These are phyloP conservation scores for Zygoascus tannicola DNA, from an alignment of 805 yeast species.

Conservation along the genomic window DNA sequence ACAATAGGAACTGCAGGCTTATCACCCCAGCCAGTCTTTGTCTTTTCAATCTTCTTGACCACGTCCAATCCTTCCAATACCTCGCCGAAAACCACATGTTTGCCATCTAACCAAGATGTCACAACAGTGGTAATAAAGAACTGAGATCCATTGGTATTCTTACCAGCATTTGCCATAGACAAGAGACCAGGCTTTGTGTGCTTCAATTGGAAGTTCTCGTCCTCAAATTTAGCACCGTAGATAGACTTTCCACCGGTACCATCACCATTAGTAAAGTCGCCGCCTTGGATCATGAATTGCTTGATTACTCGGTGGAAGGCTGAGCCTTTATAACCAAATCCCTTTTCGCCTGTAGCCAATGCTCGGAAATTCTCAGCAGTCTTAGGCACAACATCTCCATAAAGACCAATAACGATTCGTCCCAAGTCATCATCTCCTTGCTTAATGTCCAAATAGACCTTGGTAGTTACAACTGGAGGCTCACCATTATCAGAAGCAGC, in stretches of 20 bases:
- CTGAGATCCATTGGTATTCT: constrained; percentile 75
- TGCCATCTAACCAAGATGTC: constrained; percentile 87
- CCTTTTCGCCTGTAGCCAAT: constrained; percentile 64
- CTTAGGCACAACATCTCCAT: constrained; percentile 77
- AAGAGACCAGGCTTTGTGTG: constrained; percentile 55
- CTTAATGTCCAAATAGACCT: constrained; percentile 76
- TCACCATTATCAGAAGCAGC: constrained; percentile 8
- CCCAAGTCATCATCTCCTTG: constrained; percentile 76
- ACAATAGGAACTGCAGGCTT: constrained; percentile 57
- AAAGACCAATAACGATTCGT: constrained; percentile 76
- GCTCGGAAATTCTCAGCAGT: constrained; percentile 85
- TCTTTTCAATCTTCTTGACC: constrained; percentile 61
- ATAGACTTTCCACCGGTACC: constrained; percentile 77
- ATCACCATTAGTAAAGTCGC: constrained; percentile 55
- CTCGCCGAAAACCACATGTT: constrained; percentile 94
- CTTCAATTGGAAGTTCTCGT: constrained; percentile 60
- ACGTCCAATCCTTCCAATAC: constrained; percentile 78
- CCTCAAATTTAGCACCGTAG: constrained; percentile 62
- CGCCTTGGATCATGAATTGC: constrained; percentile 79
- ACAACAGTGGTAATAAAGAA: constrained; percentile 89
- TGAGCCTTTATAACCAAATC: constrained; percentile 55
- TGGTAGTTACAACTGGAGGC: constrained; percentile 51
- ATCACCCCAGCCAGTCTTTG: constrained; percentile 63
- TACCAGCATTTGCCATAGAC: constrained; percentile 73
- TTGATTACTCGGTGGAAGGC: constrained; percentile 67